Evolutionary conservation across 495 filamentous ascomycete species (phyloP).

Genomic region (Aspergillus sparsus): DNA sequence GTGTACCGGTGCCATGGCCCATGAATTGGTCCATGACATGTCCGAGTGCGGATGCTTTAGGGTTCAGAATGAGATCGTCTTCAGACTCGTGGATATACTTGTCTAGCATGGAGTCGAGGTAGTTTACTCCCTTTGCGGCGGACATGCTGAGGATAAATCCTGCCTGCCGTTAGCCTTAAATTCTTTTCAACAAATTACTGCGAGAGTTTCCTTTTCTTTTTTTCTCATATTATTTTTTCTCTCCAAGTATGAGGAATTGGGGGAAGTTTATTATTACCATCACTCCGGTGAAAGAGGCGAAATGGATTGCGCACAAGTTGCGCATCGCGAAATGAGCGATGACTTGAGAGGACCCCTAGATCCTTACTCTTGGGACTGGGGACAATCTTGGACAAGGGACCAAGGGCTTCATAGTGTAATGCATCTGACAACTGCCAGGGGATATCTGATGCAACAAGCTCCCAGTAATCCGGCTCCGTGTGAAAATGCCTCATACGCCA

Average conservation of each 20-base stretch:
- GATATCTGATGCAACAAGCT: not conserved
- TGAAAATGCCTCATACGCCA: not conserved
- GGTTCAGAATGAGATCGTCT: not conserved
- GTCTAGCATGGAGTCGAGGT: not conserved
- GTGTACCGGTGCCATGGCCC: not conserved
- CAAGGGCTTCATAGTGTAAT: not conserved
- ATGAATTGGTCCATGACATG: not conserved
- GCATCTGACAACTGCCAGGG: not conserved
- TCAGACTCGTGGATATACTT: constrained; percentile 1
- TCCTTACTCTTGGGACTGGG: not conserved
- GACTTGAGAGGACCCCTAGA: not conserved
- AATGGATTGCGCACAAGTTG: not conserved
- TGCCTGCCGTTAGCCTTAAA: not conserved
- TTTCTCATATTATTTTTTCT: too few relatives aligned
- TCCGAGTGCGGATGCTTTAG: not conserved
- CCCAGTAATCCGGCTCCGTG: not conserved
- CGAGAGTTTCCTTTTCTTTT: too few relatives aligned
- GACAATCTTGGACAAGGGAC: not conserved
- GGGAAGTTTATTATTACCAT: not conserved
- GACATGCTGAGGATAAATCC: constrained; percentile 1
- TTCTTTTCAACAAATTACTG: not conserved
- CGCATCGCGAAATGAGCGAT: not conserved
- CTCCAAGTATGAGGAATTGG: not conserved
- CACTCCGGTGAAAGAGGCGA: not conserved
- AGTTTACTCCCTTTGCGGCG: not conserved